Evolutionary conservation across 225 moss, liverwort and hornwort species (phyloP).

Genomic region (Straminergon stramineum): DNA sequence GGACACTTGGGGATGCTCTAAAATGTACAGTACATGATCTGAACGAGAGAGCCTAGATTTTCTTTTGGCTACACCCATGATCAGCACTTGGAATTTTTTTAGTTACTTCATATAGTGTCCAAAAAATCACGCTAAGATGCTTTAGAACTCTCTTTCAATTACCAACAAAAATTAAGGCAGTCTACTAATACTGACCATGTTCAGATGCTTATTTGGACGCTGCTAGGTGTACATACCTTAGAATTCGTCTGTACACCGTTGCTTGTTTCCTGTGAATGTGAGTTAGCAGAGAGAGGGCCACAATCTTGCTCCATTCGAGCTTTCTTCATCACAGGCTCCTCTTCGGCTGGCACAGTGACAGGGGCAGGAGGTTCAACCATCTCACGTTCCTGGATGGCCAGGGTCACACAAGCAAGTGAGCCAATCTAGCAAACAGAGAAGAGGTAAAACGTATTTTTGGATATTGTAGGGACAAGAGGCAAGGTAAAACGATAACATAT

Average conservation of each 20-base stretch:
- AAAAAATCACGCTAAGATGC: background rate
- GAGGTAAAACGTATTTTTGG: background rate
- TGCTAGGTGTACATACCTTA: background rate
- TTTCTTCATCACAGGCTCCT: constrained; percentile 28
- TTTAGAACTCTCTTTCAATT: background rate
- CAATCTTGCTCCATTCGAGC: constrained; percentile 8
- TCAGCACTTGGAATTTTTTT: background rate
- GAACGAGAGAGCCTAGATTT: background rate
- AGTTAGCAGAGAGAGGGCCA: background rate
- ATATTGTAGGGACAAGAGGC: background rate
- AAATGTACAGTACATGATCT: background rate
- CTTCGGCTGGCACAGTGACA: background rate
- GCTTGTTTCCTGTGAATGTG: background rate
- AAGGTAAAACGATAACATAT: background rate
- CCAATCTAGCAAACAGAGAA: background rate
- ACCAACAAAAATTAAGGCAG: background rate
- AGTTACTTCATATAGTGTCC: background rate
- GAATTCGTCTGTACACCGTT: background rate
- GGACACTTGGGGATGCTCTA: background rate
- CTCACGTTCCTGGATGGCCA: background rate
- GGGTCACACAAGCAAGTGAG: background rate
- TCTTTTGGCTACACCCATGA: background rate
- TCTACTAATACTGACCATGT: background rate
- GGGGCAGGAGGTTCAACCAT: background rate
- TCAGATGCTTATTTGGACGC: background rate